These are phyloP conservation scores for Xylaria sp. DNA, from an alignment of 2,329 filamentous ascomycete genomes.

Conservation along the genomic window DNA sequence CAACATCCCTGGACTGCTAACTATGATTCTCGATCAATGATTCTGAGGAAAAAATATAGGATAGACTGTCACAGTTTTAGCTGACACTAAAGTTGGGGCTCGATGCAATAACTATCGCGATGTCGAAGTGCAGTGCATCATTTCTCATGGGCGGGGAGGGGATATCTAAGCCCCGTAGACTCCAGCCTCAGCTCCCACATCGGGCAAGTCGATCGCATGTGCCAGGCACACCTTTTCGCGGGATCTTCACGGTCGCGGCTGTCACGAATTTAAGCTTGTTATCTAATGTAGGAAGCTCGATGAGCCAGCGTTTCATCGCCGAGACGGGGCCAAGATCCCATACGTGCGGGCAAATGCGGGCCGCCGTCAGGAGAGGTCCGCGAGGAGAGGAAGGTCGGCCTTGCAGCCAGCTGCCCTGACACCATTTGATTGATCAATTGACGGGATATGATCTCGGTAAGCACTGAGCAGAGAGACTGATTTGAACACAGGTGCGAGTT, in stretches of 20 bases:
- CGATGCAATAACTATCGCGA: too few species aligned
- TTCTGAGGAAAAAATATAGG: too few species aligned
- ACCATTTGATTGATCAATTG: constrained; percentile 4
- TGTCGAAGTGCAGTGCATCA: too few species aligned
- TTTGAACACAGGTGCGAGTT: background rate
- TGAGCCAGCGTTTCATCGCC: constrained; percentile 16
- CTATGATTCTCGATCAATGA: too few species aligned
- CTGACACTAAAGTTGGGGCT: too few species aligned
- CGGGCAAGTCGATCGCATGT: constrained; percentile 3
- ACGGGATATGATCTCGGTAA: constrained; percentile 8
- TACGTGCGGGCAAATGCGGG: constrained; percentile 11
- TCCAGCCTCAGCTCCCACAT: constrained; percentile 2
- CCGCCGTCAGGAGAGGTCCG: constrained; percentile 7
- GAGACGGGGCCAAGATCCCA: constrained; percentile 11
- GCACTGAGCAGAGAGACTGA: background rate
- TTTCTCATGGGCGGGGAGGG: too few species aligned
- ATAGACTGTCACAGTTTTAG: too few species aligned
- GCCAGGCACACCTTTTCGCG: constrained; percentile 1
- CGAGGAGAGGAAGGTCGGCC: constrained; percentile 15
- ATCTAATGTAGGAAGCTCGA: constrained; percentile 24
- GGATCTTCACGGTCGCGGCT: background rate
- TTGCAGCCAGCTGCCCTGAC: constrained; percentile 1
- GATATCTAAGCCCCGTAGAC: too few species aligned
- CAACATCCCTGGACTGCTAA: too few species aligned
- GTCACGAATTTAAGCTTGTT: constrained; percentile 6